Base-by-base conservation (phyloP, 2,329 filamentous ascomycete genomes). In the Rhytidhysteron rufulum region DNA sequence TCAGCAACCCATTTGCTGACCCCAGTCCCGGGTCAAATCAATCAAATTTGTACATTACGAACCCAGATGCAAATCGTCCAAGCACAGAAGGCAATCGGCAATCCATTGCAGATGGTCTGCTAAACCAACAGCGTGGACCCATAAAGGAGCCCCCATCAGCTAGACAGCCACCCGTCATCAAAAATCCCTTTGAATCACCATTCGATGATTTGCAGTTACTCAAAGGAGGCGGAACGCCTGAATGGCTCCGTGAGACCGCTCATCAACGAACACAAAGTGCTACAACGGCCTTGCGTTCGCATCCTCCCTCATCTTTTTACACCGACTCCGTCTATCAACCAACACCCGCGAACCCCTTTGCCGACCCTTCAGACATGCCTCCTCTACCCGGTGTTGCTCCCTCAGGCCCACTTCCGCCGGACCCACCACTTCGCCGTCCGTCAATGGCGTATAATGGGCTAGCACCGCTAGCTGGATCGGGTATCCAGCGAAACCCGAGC, bases 101-200 rank as follows among this genome's bases (percentile, higher is more conserved):
- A 31, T 32, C 25, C 3, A 24, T 29, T 11, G 15, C 30, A 3
- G 47, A 47, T 19, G 49, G 49, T n/a, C 39, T 51, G 16, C 37
- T 40, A 27, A 41, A 48, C 20, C 51, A 54, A 25, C 47, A 55
- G 37, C 44, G 50, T 29, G 48, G 45, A 10, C 59, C 53, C 10
- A 13, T 30, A 20, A 55, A 58, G 16, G 48, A 19, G 51, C 47
- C 55, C 17, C 40, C 42, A 55, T 61, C 30, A 56, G 56, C 5
- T 62, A 63, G 19, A 51, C 55, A 10, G 61, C 60, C 3, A 50
- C 58, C 7, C 39, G 58, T 4, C 54, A 60, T 27, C 44, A 49
- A 41, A 42, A 56, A 63, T 31, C 57, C 58, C 4, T 62, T 64
- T 20, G 52, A 55, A 11, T 62, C 60, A 2, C 50, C 58, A 6